These are phyloP conservation scores for Monilinia laxa DNA, from an alignment of 2,329 filamentous ascomycete species.

Conservation along the genomic window DNA sequence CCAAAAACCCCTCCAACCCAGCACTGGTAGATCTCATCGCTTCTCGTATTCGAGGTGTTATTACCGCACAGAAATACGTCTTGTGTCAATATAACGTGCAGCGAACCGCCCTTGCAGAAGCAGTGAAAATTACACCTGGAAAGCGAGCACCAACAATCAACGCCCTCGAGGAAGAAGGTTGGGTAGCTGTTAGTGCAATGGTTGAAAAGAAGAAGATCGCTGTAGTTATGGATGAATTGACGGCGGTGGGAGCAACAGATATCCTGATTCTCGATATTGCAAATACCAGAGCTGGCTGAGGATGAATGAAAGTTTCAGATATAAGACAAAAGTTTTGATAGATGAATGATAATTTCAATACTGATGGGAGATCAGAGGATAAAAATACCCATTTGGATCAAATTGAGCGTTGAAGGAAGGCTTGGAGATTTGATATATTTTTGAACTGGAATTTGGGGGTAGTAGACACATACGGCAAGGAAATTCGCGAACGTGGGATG, in stretches of 20 bases:
- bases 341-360: not conserved
- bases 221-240: slow-evolving; percentile 41
- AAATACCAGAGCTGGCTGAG: slow-evolving; percentile 38
- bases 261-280: slow-evolving; percentile 41
- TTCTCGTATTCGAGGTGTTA: slow-evolving; percentile 86
- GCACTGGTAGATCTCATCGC: slow-evolving; percentile 81
- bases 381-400: slow-evolving; percentile 16
- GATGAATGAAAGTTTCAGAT: not conserved
- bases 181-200: slow-evolving; percentile 36
- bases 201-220: slow-evolving; percentile 42
- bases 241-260: slow-evolving; percentile 39
- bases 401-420: not conserved
- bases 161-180: slow-evolving; percentile 54
- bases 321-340: not conserved
- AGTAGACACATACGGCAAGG: not conserved
- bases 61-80: slow-evolving; percentile 90
- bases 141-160: slow-evolving; percentile 92
- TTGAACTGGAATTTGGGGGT: not conserved
- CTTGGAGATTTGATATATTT: slow-evolving; percentile 6
- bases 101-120: slow-evolving; percentile 63
- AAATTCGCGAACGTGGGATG: not conserved
- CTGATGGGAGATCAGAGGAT: not conserved
- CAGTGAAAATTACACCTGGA: slow-evolving; percentile 80
- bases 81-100: slow-evolving; percentile 96
- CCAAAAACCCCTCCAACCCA: slow-evolving; percentile 75